Base-by-base conservation (phyloP, 306 rosid species). In the Acacia crassicarpa region DNA sequence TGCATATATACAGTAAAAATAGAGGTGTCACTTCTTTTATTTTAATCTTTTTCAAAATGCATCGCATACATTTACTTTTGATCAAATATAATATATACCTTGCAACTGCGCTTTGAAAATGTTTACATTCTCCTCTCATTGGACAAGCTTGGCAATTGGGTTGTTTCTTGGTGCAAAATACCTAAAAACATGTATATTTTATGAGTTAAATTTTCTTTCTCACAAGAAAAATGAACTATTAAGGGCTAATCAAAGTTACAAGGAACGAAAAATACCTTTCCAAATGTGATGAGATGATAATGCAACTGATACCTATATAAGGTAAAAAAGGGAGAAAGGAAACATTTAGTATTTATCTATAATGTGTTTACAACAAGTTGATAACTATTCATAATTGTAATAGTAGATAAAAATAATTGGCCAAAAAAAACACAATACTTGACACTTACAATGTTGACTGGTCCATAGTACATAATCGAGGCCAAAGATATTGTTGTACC, bases 81-180 rank as follows among this genome's bases (percentile, higher is more conserved):
- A 72, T 56, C 35, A 22, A 80, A 83, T 58, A 13, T 40, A 61
- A 48, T 16, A 51, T 25, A n/a, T 84, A 92, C 97, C 97, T 92
- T 30, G 90, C 90, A 75, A 30, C 45, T 19, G 77, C 88, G 61
- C 97, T 91, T 41, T 82, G 88, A 76, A 41, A 92, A 79, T 94
- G 84, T 77, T 77, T 84, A 65, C 97, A 94, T 4, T 81, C 84
- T 27, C 30, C 69, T 30, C 30, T 91, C 91, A 94, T 84, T 48
- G 97, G 97, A 78, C 98, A 94, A 40, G 90, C 81, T 45, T 83
- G 82, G 83, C 98, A 94, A 80, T 89, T 94, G 38, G 97, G 97
- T 0, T 75, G 75, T 27, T 8, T 58, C 83, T 92, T 91, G 11
- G 91, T 86, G 84, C 98, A 94, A 77, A 85, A 90, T 4, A 90